Conservation (phyloP, 2,329 filamentous ascomycete species). For the Trichoderma lentiforme region DNA sequence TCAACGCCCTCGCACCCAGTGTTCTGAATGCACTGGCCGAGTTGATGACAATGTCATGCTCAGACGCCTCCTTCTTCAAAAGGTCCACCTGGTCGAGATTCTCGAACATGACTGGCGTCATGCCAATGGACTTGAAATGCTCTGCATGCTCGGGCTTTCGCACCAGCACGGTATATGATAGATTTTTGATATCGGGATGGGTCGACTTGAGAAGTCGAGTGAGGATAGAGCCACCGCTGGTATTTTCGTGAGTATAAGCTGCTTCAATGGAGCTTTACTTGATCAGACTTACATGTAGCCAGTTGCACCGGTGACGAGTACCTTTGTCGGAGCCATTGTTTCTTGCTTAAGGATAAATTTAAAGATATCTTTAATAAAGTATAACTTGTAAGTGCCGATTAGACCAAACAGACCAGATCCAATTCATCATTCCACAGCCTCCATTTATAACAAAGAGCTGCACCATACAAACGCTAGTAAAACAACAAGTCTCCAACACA, state of each 20-base stretch:
- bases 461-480: neutral
- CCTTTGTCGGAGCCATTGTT: constrained; percentile 22
- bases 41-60: constrained; percentile 41
- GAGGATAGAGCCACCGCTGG: constrained; percentile 28
- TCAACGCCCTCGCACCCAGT: constrained; percentile 37
- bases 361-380: neutral
- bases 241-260: neutral
- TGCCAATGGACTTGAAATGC: constrained; percentile 21
- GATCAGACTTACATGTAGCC: constrained; percentile 26
- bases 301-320: constrained; percentile 29
- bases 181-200: constrained; percentile 20
- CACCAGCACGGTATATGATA: constrained; percentile 26
- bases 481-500: neutral
- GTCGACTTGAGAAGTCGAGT: constrained; percentile 23
- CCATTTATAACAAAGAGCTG: neutral
- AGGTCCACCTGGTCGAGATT: constrained; percentile 26
- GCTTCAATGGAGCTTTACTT: neutral
- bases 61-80: constrained; percentile 23
- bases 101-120: constrained; percentile 26
- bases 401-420: neutral
- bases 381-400: neutral
- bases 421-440: neutral
- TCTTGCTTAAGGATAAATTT: neutral
- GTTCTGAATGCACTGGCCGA: constrained; percentile 39
- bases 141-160: constrained; percentile 29